Base-by-base conservation (phyloP, 495 filamentous ascomycete species). In the Penicillium malachiteum region DNA sequence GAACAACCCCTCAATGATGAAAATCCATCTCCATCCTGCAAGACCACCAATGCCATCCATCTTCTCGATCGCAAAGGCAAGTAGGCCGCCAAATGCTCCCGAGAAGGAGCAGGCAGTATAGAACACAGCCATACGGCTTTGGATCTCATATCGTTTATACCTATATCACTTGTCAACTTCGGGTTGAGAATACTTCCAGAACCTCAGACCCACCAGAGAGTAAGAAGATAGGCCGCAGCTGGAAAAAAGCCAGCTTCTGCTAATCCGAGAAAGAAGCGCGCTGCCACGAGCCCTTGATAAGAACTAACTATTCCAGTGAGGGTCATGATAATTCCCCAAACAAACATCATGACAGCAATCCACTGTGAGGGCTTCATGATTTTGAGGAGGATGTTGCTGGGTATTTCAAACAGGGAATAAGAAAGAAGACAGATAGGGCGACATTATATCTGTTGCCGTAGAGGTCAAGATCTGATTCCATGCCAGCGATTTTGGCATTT, bases 371-470 rank as follows among this genome's bases (percentile, higher is more conserved):
- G 88, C 0, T 79, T 75, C 9, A 89, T 65, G 48, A 79, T 82
- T 69, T 84, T 87, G 68, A 89, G 71, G 53, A 89, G 72, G 7
- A 90, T 70, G 64, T 89, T 89, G 57, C 75, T 77, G 10, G 84
- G 86, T 43, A 89, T 77, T 60, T 89, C 85, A 41, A 86, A 79
- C 5, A 85, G 65, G 47, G 84, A 81, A 63, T 89, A 90, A 35
- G 81, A 83, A 88, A 89, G 69, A 86, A 87, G 12, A 87, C 75
- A 47, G 83, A 79, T 1, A 87, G 73, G 14, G 84, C 83, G 42
- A 87, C 71, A 55, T 87, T 87, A 34, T 78, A 85, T 66, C 81
- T 71, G 52, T 80, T 73, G 9, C 79, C 80, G 10, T 58, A 60
- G 66, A 88, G 78, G 16, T 77, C 56, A n/a, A 87, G 73, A 40